phyloP scores from a whole-genome alignment of 306 rosid species.

The Vigna hirtella region DNA sequence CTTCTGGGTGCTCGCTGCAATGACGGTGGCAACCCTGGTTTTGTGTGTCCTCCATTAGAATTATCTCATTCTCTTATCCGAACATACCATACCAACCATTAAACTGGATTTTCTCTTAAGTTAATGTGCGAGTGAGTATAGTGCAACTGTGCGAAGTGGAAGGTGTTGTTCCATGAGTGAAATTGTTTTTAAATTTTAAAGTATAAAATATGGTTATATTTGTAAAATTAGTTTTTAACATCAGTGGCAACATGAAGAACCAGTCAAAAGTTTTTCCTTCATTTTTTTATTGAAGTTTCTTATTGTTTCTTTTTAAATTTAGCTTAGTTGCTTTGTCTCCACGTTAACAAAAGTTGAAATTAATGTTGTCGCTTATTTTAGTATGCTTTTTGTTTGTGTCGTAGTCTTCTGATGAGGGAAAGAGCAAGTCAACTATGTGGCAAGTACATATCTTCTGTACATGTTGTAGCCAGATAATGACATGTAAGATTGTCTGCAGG shows the following conservation, averaged over 20 bases:
- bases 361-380: constrained; percentile 1
- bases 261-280: background rate
- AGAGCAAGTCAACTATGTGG: constrained; percentile 36
- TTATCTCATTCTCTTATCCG: no score
- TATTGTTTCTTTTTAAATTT: constrained; percentile 10
- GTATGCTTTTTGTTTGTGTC: background rate
- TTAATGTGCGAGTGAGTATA: no score
- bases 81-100: no score
- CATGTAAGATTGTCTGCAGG: constrained; percentile 32
- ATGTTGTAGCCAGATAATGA: constrained; percentile 39
- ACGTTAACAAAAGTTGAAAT: background rate
- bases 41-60: background rate
- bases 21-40: background rate
- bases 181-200: no score
- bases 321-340: background rate
- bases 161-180: no score
- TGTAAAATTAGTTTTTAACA: no score
- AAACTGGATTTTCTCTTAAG: no score
- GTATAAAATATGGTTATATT: no score
- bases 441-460: constrained; percentile 21
- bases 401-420: background rate
- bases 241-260: background rate
- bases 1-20: background rate
- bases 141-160: no score
- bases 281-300: background rate